Conservation (phyloP, 495 filamentous ascomycete species). For the Aspergillus homomorphus region DNA sequence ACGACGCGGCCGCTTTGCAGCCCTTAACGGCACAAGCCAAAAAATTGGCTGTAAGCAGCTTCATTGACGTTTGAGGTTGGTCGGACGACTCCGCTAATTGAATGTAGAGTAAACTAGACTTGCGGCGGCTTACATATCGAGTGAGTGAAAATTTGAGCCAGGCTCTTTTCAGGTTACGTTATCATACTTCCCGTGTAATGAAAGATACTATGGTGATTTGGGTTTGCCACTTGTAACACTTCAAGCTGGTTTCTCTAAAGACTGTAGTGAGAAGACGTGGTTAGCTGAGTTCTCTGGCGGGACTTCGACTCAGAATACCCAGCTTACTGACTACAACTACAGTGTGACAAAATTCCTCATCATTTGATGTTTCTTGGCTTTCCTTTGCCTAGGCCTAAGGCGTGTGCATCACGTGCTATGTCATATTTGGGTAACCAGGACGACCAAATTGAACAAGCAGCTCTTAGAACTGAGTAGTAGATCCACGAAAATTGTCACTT, state of each 20-base stretch:
- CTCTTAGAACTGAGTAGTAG: neutral
- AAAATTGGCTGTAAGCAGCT: conserved; percentile 94
- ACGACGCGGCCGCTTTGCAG: conserved; percentile 72
- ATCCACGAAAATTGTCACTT: conserved; percentile 31
- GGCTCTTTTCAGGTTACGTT: neutral
- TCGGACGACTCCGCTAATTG: neutral
- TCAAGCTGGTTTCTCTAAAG: no score
- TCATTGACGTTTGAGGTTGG: conserved; percentile 50
- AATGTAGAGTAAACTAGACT: neutral
- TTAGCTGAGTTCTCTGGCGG: no score
- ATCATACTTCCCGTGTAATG: neutral
- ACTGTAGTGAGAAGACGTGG: no score
- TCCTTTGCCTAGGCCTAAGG: no score
- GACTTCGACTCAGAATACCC: no score
- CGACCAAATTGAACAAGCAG: neutral
- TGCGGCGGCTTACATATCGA: neutral
- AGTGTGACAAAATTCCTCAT: no score
- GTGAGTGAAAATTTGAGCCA: neutral
- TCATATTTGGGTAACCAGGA: neutral
- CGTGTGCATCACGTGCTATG: no score
- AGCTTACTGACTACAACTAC: no score
- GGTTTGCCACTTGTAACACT: no score
- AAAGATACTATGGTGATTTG: no score
- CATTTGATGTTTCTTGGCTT: no score
- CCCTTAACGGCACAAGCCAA: conserved; percentile 92